Conservation (phyloP, 2,329 filamentous ascomycete species). For the Phoma sp. region DNA sequence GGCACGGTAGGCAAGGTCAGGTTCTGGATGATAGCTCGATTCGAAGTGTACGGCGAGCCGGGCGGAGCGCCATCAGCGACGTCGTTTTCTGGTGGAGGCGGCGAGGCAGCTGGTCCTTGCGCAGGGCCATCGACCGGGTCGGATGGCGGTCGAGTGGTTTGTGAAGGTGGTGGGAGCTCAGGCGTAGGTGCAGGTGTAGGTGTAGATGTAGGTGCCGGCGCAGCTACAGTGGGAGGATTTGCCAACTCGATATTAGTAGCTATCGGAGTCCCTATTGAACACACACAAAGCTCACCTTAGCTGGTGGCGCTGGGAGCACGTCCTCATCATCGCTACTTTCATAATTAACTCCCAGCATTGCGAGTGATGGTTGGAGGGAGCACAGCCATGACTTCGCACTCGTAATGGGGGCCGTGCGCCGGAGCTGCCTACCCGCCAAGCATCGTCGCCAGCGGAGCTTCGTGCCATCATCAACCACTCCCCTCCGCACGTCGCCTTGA, state of each 20-base stretch:
- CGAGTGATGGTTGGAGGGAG: slow-evolving; percentile 12
- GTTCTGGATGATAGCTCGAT: slow-evolving; percentile 69
- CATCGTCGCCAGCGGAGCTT: slow-evolving; percentile 34
- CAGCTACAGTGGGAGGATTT: slow-evolving; percentile 26
- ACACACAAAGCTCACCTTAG: slow-evolving; percentile 48
- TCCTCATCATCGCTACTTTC: slow-evolving; percentile 57
- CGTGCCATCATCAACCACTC: slow-evolving; percentile 31
- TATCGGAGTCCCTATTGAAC: slow-evolving; percentile 45
- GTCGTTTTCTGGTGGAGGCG: slow-evolving; percentile 24
- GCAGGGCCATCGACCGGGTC: slow-evolving; percentile 32
- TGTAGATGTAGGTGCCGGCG: slow-evolving; percentile 15
- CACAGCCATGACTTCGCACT: not conserved
- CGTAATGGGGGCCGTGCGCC: slow-evolving; percentile 5
- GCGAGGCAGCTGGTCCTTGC: slow-evolving; percentile 35
- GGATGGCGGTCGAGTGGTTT: slow-evolving; percentile 14
- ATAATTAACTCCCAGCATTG: slow-evolving; percentile 52
- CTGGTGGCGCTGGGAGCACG: slow-evolving; percentile 39
- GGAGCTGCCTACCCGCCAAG: slow-evolving; percentile 10
- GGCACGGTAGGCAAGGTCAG: slow-evolving; percentile 75
- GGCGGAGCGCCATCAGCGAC: slow-evolving; percentile 30
- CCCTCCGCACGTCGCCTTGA: slow-evolving; percentile 24
- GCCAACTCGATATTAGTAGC: slow-evolving; percentile 55
- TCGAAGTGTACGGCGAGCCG: slow-evolving; percentile 70
- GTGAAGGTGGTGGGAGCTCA: slow-evolving; percentile 7
- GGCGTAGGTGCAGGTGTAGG: no score